Evolutionary conservation across 345 rosid genomes (phyloP), one percentile per base, ranked within the genome.

Genomic region (Erodium maritimum): DNA sequence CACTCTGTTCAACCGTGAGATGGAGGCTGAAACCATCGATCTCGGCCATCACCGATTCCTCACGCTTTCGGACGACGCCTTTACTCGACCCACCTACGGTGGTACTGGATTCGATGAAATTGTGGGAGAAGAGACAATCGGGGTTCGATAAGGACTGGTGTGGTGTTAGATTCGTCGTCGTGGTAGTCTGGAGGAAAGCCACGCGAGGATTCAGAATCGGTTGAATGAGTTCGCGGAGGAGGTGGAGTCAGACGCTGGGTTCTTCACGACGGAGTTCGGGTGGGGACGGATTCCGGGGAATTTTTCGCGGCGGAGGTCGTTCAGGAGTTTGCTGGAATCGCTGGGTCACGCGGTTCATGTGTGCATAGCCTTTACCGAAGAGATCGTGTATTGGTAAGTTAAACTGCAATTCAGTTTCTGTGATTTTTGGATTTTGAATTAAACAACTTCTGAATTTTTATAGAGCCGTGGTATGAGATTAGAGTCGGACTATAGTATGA

Each of bases 321-420:
- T 79, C 50, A 78, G 76, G 81, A 73, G 79, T 3, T 71, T 85
- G 46, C 70, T 91, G 76, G 95, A 91, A 57, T 80, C 85, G 16
- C 69, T 91, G 59, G 96, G 96, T 1, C 86, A 79, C 17, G 96
- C 97, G 21, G 75, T 88, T 72, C 75, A 80, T 24, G 90, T 91
- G 0, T 78, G 82, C 56, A 58, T 70, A 5, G 78, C 82, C 59
- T 67, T 76, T 2, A 64, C 88, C 17, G 85, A 81, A 48, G 81
- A 76, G 45, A 85, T 90, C 57, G 61, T 73, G 4, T 90, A 72
- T 62, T 90, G 97, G 97, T 87, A 60, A 20, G 62, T 59, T 58
- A 21, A 19, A 29, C 61, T 59, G 61, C 21, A 19, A 19, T 21
- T 25, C 2, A 29, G 56, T 17, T 57, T 52, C 25, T 37, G 21